A percentile compares a stretch with the other conserved stretches of the same genome.
phyloP scores from a whole-genome alignment of 345 rosid species.

The Geranium rotundifolium region DNA sequence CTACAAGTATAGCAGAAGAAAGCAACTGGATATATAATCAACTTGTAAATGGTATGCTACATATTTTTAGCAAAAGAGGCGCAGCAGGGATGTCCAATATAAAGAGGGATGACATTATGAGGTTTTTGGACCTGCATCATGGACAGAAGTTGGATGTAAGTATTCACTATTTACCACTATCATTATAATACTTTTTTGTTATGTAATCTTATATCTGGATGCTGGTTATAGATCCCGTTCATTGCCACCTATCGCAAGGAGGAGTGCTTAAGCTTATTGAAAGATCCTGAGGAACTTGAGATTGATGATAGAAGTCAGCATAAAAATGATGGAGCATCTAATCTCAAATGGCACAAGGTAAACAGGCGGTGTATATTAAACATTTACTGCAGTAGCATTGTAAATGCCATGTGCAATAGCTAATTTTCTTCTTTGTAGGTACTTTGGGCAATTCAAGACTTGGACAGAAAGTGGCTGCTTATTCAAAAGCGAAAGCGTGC shows the following conservation, averaged over 20 bases:
- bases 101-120: conserved; percentile 49
- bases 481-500: conserved; percentile 90
- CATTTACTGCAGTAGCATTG: no score
- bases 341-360: conserved; percentile 80
- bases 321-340: conserved; percentile 30
- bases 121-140: conserved; percentile 66
- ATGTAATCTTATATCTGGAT: not conserved
- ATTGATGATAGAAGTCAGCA: conserved; percentile 38
- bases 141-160: conserved; percentile 91
- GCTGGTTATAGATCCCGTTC: conserved; percentile 65
- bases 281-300: conserved; percentile 34
- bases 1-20: conserved; percentile 29
- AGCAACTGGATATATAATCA: conserved; percentile 69
- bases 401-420: not conserved
- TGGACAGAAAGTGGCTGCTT: conserved; percentile 87
- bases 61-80: conserved; percentile 21
- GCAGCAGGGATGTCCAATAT: conserved; percentile 25
- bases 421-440: conserved; percentile 34
- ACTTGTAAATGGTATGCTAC: conserved; percentile 31
- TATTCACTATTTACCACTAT: conserved; percentile 6
- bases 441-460: conserved; percentile 81
- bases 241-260: conserved; percentile 90
- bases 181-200: no score
- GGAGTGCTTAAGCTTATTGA: conserved; percentile 66
- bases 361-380: no score